A percentile compares a stretch with the other conserved stretches of the same genome.
phyloP scores from a whole-genome alignment of 2,329 filamentous ascomycete genomes.

The Bipolaris oryzae region DNA sequence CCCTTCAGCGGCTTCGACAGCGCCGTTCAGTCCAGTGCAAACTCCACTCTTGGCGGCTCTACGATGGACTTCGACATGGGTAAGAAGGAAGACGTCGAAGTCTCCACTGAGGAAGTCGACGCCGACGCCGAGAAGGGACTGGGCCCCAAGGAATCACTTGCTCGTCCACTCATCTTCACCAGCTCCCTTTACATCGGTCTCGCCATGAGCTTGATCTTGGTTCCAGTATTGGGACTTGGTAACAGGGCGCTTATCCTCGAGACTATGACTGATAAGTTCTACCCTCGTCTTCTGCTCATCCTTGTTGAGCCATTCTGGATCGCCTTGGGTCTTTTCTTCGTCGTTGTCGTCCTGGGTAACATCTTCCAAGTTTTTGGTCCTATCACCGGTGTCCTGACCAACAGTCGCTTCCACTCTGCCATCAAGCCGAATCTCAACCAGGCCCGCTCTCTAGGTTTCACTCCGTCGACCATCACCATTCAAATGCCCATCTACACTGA shows the following conservation, averaged over 20 bases:
- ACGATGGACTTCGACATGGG: constrained; percentile 18
- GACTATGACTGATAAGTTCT: constrained; percentile 59
- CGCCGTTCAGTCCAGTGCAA: constrained; percentile 29
- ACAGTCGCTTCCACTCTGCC: constrained; percentile 80
- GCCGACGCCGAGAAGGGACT: constrained; percentile 39
- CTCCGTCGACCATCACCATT: constrained; percentile 71
- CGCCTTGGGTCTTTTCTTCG: constrained; percentile 58
- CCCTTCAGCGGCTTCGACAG: constrained; percentile 54
- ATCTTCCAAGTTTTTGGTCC: constrained; percentile 71
- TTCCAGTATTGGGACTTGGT: constrained; percentile 62
- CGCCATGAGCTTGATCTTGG: constrained; percentile 58
- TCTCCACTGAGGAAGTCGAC: constrained; percentile 28
- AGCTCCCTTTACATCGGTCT: constrained; percentile 61
- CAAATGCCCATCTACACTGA: constrained; percentile 90
- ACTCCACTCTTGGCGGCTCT: constrained; percentile 38
- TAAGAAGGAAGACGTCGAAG: constrained; percentile 17
- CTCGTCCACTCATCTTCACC: constrained; percentile 57
- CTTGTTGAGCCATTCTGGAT: constrained; percentile 52
- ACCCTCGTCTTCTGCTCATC: constrained; percentile 60
- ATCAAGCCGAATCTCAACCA: constrained; percentile 47
- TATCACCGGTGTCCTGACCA: constrained; percentile 71
- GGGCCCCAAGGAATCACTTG: constrained; percentile 49
- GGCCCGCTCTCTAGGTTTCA: constrained; percentile 62
- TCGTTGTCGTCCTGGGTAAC: constrained; percentile 19
- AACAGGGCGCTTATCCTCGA: constrained; percentile 61